Evolutionary conservation across 2,329 filamentous ascomycete genomes (phyloP), one percentile per base, ranked within the genome.

Genomic region (Anthostomella pinea): DNA sequence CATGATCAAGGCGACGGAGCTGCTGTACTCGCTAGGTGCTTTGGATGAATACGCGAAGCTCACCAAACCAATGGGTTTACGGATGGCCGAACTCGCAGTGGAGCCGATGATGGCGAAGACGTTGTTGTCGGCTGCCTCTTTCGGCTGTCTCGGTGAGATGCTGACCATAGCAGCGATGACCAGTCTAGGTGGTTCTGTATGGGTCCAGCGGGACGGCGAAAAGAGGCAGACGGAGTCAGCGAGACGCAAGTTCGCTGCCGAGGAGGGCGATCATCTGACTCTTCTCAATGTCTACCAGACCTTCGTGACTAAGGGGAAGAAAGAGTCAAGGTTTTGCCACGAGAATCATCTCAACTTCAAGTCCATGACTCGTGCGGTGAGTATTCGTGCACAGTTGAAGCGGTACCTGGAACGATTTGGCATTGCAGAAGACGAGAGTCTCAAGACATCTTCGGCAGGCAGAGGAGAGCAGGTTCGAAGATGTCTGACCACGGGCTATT

Each of bases 61-160:
- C 18, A 96, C 91, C 2, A 83, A 79, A 49, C 90, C 93, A 0
- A 69, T 96, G n/a, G 93, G 93, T 1, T 72, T 79, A 42, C 78
- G 87, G 27, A 96, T 97, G 89, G 91, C 93, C 1, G 91, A 97
- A 60, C 70, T 98, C 27, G 85, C 90, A 0, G 79, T 97, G 6
- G 88, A 95, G 51, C 93, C 93, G 0, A 96, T 96, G 88, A 93
- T 96, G 77, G 87, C 85, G 6, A 94, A 91, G 64, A 87, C 85
- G 0, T 71, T 96, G 4, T 77, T 97, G 7, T 79, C 82, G 13
- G 85, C 90, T 0, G 68, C 79, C 4, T 71, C 75, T 0, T 94
- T 95, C 63, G 74, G 73, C 23, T 96, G 90, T 50, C 66, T 95
- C 9, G 83, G 79, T 56, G 91, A 96, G 62, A 85, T 97, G 34